A percentile compares a stretch with the other conserved stretches of the same genome.
Evolutionary conservation across 192 early-diverging fungal genomes (phyloP).

Genomic region (Coemansia sp.): DNA sequence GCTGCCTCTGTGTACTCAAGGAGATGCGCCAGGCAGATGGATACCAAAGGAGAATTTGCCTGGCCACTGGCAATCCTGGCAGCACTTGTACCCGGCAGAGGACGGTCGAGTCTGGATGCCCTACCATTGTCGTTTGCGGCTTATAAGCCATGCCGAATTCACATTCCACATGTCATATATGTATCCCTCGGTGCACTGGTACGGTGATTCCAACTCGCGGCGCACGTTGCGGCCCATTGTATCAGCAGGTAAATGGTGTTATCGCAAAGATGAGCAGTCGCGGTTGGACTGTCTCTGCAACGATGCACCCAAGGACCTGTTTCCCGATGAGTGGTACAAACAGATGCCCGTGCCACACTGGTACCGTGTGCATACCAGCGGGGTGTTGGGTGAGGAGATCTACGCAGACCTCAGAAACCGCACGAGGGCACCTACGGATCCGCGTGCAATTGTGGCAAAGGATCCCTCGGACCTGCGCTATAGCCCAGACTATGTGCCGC

Average conservation of each 20-base stretch:
- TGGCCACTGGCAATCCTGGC: constrained; percentile 5
- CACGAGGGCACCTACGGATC: constrained; percentile 1
- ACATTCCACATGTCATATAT: constrained; percentile 17
- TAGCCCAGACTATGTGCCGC: constrained; percentile 21
- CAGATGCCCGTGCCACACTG: constrained; percentile 30
- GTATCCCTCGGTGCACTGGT: constrained; percentile 35
- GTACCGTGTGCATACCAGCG: constrained; percentile 27
- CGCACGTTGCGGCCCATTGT: constrained; percentile 27
- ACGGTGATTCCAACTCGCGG: constrained; percentile 43
- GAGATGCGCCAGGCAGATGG: constrained; percentile 22
- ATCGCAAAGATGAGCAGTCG: constrained; percentile 1
- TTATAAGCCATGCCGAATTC: constrained; percentile 30
- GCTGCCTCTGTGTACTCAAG: constrained; percentile 18
- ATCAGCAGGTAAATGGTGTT: constrained; percentile 32
- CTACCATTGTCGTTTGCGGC: constrained; percentile 31
- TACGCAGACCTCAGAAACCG: constrained; percentile 7
- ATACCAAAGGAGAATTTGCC: constrained; percentile 23
- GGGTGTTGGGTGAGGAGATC: constrained; percentile 15
- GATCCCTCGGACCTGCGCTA: constrained; percentile 7
- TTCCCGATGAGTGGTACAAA: constrained; percentile 31
- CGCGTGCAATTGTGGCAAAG: constrained; percentile 16
- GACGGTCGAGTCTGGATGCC: constrained; percentile 32
- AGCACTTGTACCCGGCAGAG: constrained; percentile 20
- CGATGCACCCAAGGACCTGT: constrained; percentile 38
- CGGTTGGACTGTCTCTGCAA: constrained; percentile 43